A percentile compares a stretch with the other conserved stretches of the same genome.
phyloP scores from a whole-genome alignment of 805 yeast genomes.

The Debaryomyces maramus region DNA sequence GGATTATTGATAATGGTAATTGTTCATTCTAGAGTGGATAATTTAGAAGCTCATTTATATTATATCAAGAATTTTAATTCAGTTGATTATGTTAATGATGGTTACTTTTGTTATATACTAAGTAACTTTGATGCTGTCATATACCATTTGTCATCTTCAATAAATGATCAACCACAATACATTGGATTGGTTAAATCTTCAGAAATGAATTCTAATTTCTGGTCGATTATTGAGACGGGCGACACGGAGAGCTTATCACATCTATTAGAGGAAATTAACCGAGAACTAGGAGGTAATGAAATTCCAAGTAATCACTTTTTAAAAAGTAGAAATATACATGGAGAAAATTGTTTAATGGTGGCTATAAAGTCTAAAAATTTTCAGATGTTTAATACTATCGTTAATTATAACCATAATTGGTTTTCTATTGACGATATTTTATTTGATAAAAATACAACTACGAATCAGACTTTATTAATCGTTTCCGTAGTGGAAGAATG shows the following conservation, averaged over 20 bases:
- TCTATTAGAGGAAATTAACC: constrained; percentile 14
- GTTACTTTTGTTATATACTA: constrained; percentile 71
- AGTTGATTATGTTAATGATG: constrained; percentile 37
- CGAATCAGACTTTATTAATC: constrained; percentile 57
- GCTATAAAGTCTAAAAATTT: constrained; percentile 54
- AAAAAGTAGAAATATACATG: constrained; percentile 39
- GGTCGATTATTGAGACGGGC: constrained; percentile 47
- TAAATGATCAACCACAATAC: constrained; percentile 26
- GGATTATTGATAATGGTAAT: constrained; percentile 73
- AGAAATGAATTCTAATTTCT: constrained; percentile 48
- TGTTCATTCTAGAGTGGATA: constrained; percentile 55
- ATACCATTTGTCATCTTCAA: constrained; percentile 47
- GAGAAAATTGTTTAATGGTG: constrained; percentile 70
- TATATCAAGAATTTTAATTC: constrained; percentile 65
- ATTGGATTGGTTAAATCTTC: constrained; percentile 44
- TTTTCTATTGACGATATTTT: constrained; percentile 68
- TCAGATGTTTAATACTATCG: constrained; percentile 45
- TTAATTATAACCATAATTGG: constrained; percentile 46
- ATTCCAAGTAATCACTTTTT: constrained; percentile 22
- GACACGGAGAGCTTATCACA: constrained; percentile 19
- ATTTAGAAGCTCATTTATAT: constrained; percentile 61
- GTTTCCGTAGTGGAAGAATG: constrained; percentile 61
- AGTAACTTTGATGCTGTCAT: constrained; percentile 85
- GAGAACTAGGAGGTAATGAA: constrained; percentile 9
- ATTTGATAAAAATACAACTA: constrained; percentile 55